Base-by-base conservation (phyloP, 345 rosid genomes). In the Populus pruinosa region DNA sequence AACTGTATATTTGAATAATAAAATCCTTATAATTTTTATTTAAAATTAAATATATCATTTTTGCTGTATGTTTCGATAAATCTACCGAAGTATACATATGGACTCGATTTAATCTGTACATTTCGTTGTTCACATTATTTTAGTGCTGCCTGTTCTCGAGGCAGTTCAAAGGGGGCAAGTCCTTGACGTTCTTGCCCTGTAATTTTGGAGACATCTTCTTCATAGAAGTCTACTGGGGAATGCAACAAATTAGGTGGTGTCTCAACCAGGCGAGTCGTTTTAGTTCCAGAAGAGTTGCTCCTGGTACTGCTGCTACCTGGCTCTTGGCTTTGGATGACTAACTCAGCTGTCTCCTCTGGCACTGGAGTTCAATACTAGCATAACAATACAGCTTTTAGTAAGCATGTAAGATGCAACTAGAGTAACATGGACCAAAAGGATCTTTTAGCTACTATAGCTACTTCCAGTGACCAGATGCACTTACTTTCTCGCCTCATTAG, bases 101-200 rank as follows among this genome's bases (percentile, higher is more conserved):
- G 36, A 87, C 78, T 73, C 82, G 85, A 78, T 73, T 82, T 44
- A 83, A 77, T 56, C 82, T 87, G 85, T 82, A 81, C 80, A 70
- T 5, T 41, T 77, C 76, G 11, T 70, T 77, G 61, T 75, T 78
- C 55, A 49, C 20, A 2, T 49, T 47, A 75, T 80, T 33, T 33
- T 33, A 80, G 21, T 31, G 20, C 64, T 63, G 73, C 76, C 61
- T 21, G 77, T 72, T 69, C 80, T 82, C 47, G 81, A 76, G 3
- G 38, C 49, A 4, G 89, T 90, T 82, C 5, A 85, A 72, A 11
- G 83, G 88, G 14, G 90, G 89, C 55, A 83, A 78, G 73, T 79
- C 75, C 72, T 84, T 70, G 70, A 61, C 43, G 64, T 44, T 82
- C 76, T 76, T 78, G 74, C 39, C 80, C 39, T 64, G 67, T 29